phyloP scores from a whole-genome alignment of 805 yeast species.

The Wickerhamiella dianesei region DNA sequence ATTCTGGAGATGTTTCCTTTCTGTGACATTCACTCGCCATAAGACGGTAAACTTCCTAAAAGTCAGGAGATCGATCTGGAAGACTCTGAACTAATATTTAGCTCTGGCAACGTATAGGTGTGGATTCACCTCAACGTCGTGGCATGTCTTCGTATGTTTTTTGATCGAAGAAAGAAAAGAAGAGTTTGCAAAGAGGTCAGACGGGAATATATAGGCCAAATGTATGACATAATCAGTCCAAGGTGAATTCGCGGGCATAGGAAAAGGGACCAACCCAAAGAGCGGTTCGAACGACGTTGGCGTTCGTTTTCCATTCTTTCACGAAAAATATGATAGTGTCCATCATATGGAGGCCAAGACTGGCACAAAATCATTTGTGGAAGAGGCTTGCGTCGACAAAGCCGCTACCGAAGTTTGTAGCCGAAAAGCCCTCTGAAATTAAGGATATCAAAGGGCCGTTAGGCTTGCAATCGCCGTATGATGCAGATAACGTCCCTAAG shows the following conservation, averaged over 20 bases:
- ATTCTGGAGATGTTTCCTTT: conserved; percentile 22
- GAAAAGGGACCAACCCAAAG: too few species aligned
- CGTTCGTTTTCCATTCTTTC: too few species aligned
- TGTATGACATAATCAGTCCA: background rate
- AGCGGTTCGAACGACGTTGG: too few species aligned
- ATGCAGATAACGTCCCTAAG: conserved; percentile 31
- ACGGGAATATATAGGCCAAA: background rate
- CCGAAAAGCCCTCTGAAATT: conserved; percentile 19
- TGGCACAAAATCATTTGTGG: too few species aligned
- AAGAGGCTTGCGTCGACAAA: background rate
- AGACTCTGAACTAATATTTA: conserved; percentile 17
- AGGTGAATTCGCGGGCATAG: too few species aligned
- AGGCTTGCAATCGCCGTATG: conserved; percentile 33
- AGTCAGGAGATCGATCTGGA: conserved; percentile 25
- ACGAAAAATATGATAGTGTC: too few species aligned
- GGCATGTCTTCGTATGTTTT: conserved; percentile 27
- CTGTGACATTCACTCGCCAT: conserved; percentile 25
- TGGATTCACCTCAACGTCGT: conserved; percentile 23
- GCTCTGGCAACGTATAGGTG: conserved; percentile 27
- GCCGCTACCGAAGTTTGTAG: conserved; percentile 6
- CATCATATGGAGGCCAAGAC: too few species aligned
- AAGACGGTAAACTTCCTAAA: conserved; percentile 27
- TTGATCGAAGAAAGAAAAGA: conserved; percentile 23
- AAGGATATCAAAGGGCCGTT: conserved; percentile 32
- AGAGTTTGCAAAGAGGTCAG: background rate